Evolutionary conservation across 2,329 filamentous ascomycete species (phyloP).

Genomic region (Arachnomyces sp.): DNA sequence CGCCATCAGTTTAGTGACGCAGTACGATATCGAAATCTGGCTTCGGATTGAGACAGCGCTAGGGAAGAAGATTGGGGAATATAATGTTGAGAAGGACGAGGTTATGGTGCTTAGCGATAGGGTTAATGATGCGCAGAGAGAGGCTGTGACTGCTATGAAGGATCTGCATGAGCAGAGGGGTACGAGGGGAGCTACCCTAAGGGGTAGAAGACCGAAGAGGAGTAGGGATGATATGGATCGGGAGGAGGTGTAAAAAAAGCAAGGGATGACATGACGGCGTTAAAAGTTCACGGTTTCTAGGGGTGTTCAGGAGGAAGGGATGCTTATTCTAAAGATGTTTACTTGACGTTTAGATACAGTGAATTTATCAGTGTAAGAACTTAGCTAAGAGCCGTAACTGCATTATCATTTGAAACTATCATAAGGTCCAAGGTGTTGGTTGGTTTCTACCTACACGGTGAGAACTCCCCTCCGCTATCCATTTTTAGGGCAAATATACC

Average conservation of each 20-base stretch:
- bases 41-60: conserved; percentile 74
- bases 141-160: conserved; percentile 75
- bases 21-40: conserved; percentile 79
- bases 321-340: no score
- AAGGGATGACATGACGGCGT: no score
- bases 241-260: conserved; percentile 56
- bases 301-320: no score
- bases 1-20: conserved; percentile 72
- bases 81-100: conserved; percentile 65
- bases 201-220: conserved; percentile 47
- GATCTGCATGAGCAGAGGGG: conserved; percentile 59
- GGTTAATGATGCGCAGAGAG: conserved; percentile 73
- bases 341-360: no score
- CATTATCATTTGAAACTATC: no score
- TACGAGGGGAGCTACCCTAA: conserved; percentile 37
- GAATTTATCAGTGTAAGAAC: no score
- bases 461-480: no score
- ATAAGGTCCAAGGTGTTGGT: no score
- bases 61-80: conserved; percentile 64
- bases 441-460: no score
- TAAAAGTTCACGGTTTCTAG: no score
- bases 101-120: conserved; percentile 71
- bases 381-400: no score
- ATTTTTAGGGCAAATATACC: no score
- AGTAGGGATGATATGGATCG: conserved; percentile 61